Percentiles rank a stretch among this genome's conserved stretches.
phyloP scores from a whole-genome alignment of 2,329 filamentous ascomycete species.

The Phialophora macrospora region DNA sequence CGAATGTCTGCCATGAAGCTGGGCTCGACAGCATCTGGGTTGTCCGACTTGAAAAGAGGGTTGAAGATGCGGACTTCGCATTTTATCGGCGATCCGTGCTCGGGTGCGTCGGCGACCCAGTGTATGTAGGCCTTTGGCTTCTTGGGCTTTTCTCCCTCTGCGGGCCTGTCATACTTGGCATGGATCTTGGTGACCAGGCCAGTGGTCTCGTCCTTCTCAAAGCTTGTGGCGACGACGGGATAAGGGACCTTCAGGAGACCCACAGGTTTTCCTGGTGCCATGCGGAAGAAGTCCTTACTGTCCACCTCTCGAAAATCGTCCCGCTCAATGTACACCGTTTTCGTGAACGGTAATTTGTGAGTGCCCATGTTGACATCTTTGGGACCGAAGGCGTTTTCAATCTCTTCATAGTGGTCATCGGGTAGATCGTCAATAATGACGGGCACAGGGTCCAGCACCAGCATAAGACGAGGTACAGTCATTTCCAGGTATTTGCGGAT shows the following conservation, averaged over 20 bases:
- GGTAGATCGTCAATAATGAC: constrained; percentile 80
- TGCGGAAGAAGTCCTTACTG: constrained; percentile 75
- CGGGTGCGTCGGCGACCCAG: constrained; percentile 77
- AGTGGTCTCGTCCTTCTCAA: constrained; percentile 67
- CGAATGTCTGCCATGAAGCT: constrained; percentile 86
- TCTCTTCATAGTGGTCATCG: constrained; percentile 67
- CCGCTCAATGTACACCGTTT: constrained; percentile 82
- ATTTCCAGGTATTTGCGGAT: constrained; percentile 85
- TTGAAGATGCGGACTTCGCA: constrained; percentile 81
- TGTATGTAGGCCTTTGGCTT: constrained; percentile 83
- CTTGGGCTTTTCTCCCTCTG: constrained; percentile 65
- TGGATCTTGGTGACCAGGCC: constrained; percentile 70
- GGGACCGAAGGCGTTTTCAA: constrained; percentile 78
- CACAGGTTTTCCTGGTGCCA: constrained; percentile 74
- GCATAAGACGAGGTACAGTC: constrained; percentile 85
- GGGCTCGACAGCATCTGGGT: constrained; percentile 75
- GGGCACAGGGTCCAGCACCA: constrained; percentile 83
- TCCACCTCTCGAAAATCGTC: constrained; percentile 76
- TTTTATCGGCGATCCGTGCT: constrained; percentile 62
- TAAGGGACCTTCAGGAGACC: constrained; percentile 73
- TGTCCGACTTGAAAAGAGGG: constrained; percentile 82
- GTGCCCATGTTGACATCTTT: constrained; percentile 68
- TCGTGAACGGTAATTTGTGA: constrained; percentile 69
- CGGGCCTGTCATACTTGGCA: constrained; percentile 69
- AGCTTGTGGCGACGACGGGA: constrained; percentile 70